These are phyloP conservation scores for Trichoderma gracile DNA, from an alignment of 2,329 filamentous ascomycete species.

Conservation along the genomic window DNA sequence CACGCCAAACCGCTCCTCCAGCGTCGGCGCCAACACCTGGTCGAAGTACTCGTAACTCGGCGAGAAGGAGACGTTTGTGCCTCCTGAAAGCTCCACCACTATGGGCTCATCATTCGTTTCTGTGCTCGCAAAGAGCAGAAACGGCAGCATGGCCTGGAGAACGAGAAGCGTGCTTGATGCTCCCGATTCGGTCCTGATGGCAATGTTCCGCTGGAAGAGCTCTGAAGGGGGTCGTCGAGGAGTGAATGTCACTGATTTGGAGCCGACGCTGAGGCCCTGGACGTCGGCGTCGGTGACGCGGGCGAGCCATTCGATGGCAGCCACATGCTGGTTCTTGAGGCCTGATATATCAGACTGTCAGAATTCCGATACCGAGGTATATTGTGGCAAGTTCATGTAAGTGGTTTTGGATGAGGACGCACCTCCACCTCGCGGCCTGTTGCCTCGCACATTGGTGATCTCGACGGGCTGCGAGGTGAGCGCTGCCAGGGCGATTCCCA, in stretches of 20 bases:
- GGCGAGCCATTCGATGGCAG: slow-evolving; percentile 56
- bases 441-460: slow-evolving; percentile 58
- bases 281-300: slow-evolving; percentile 53
- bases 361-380: too few relatives aligned
- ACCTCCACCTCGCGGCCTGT: slow-evolving; percentile 44
- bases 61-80: slow-evolving; percentile 60
- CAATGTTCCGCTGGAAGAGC: slow-evolving; percentile 47
- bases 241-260: slow-evolving; percentile 50
- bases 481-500: slow-evolving; percentile 58
- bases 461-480: slow-evolving; percentile 55
- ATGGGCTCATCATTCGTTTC: slow-evolving; percentile 44
- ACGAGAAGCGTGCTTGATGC: slow-evolving; percentile 59
- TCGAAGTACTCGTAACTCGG: slow-evolving; percentile 63
- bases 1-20: slow-evolving; percentile 54
- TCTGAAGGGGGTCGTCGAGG: slow-evolving; percentile 44
- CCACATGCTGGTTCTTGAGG: slow-evolving; percentile 61
- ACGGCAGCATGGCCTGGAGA: slow-evolving; percentile 62
- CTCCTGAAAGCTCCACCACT: slow-evolving; percentile 55
- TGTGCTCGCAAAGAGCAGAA: slow-evolving; percentile 56
- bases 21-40: slow-evolving; percentile 58
- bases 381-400: background rate
- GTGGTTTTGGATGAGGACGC: slow-evolving; percentile 7
- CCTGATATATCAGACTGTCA: too few relatives aligned
- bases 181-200: slow-evolving; percentile 50
- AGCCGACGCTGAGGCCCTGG: slow-evolving; percentile 53